These are phyloP conservation scores for Fraxinus cuspidata DNA, from an alignment of 257 asterid species.

Conservation along the genomic window DNA sequence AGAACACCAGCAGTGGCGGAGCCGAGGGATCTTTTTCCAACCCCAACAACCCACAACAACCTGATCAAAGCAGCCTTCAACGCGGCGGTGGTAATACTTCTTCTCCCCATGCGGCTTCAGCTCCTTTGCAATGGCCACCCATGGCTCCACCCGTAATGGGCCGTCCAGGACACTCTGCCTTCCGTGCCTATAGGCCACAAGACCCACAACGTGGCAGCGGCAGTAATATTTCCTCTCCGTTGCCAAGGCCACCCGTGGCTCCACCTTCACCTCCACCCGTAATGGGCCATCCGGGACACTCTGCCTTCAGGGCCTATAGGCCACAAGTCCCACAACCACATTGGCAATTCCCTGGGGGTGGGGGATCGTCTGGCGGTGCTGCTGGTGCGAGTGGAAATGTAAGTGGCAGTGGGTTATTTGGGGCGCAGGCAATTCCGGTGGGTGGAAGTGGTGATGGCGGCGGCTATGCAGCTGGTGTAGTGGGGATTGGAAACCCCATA, in stretches of 20 bases:
- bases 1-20: background rate
- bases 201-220: background rate
- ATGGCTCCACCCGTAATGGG: too few relatives aligned
- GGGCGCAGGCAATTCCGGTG: background rate
- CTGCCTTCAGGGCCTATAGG: constrained; percentile 30
- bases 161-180: too few relatives aligned
- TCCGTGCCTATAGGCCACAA: too few relatives aligned
- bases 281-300: constrained; percentile 29
- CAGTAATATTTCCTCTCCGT: too few relatives aligned
- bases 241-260: too few relatives aligned
- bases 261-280: background rate
- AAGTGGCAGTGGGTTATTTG: background rate
- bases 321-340: background rate
- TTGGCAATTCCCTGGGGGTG: background rate
- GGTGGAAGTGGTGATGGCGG: background rate
- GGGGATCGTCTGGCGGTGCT: background rate
- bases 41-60: background rate
- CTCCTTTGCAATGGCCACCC: background rate
- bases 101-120: background rate
- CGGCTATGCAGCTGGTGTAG: background rate
- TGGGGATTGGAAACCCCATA: constrained; percentile 13
- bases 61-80: background rate
- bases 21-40: background rate
- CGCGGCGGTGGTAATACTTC: background rate
- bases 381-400: constrained; percentile 12